Conservation (phyloP, 2,329 filamentous ascomycete species). For the Alternaria arbusti region DNA sequence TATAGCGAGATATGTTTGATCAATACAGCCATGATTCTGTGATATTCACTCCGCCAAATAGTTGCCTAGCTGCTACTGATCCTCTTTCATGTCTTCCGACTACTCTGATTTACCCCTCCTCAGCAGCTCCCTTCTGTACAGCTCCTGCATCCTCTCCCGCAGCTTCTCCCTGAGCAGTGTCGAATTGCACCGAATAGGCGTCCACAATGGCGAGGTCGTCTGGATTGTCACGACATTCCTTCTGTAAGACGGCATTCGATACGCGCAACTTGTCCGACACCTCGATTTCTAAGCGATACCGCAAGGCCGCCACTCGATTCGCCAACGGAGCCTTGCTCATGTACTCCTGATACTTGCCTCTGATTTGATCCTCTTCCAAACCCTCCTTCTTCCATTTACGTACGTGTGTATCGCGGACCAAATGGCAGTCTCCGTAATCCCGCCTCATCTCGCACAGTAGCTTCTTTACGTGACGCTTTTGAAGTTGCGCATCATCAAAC, state of each 20-base stretch:
- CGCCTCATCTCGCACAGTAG: too few species aligned
- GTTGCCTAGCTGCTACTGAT: background rate
- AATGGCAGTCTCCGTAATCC: too few species aligned
- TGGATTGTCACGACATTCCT: background rate
- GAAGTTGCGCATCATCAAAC: too few species aligned
- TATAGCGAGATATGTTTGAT: background rate
- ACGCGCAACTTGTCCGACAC: accelerated
- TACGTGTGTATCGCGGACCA: too few species aligned
- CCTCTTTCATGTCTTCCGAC: background rate
- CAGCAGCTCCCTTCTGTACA: background rate
- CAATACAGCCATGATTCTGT: background rate
- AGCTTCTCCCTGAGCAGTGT: background rate
- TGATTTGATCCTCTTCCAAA: too few species aligned
- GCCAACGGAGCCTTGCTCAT: too few species aligned
- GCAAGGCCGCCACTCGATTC: background rate
- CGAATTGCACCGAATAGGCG: background rate
- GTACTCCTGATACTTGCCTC: too few species aligned
- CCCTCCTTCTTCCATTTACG: too few species aligned
- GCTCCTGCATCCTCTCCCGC: too few species aligned
- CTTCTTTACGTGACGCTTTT: too few species aligned
- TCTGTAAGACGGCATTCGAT: background rate
- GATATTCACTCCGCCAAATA: background rate
- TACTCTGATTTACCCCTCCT: background rate
- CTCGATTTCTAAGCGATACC: background rate
- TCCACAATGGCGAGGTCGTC: background rate